Evolutionary conservation across 2,329 filamentous ascomycete species (phyloP), one percentile per base, ranked within the genome.

Genomic region (Lasiodiplodia sp.): DNA sequence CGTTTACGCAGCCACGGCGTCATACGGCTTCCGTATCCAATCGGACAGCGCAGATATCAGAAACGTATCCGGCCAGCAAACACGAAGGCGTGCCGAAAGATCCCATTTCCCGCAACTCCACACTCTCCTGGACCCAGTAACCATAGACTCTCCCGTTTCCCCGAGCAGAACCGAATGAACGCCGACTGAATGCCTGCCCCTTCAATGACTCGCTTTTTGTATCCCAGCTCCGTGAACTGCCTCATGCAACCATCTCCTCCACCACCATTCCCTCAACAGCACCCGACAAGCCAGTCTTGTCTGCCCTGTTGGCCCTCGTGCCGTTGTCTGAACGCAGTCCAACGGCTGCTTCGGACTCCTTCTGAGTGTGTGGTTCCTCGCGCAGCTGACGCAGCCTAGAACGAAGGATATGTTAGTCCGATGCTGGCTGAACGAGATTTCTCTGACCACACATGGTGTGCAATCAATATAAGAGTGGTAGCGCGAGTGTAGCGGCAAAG

Each of bases 281-380:
- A 7, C 23, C 40, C 21, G 67, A 57, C 40, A 68, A 52, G n/a
- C 67, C 67, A 23, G 58, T 65, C 21, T 49, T 65, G 67, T 65
- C 67, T 23, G 72, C 68, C 37, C 74, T 70, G 12, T 74, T 76
- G 4, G 75, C 71, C 67, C 78, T 76, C 70, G 77, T 81, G 71
- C 87, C 87, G 78, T 94, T 94, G 77, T 94, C 90, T 38, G 88
- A 89, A 67, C 86, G 84, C 68, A 94, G 81, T 49, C 93, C 93
- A 44, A 90, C 84, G 0, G 91, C 93, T 18, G 92, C 93, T 76
- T 97, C 93, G 38, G 94, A 93, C 73, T 94, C 89, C 76, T 92
- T 92, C 76, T 97, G 93, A 5, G 91, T 91, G 80, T 97, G 96
- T 11, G 93, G 92, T 74, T 93, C 92, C 76, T 96, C 93, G 71